phyloP scores from a whole-genome alignment of 225 moss, liverwort and hornwort genomes.

The Polytrichum commune region DNA sequence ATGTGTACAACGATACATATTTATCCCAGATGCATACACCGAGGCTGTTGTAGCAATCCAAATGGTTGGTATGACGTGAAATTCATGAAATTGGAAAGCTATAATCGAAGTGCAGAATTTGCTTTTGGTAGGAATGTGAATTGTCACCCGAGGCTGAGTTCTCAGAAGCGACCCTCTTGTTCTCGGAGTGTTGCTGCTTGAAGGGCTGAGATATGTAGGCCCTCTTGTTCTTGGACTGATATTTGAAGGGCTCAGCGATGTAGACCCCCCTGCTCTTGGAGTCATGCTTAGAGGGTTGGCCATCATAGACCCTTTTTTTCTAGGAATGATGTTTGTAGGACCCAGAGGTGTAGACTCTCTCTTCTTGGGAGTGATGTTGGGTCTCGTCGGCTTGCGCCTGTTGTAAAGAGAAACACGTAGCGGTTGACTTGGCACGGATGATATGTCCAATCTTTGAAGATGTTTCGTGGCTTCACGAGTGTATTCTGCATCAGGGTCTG shows the following conservation, averaged over 20 bases:
- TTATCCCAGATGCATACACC: too few species aligned
- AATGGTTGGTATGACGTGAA: too few species aligned
- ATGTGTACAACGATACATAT: too few species aligned
- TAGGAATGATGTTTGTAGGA: neutral
- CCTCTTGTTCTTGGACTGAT: neutral
- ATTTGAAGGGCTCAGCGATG: neutral
- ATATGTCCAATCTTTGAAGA: neutral
- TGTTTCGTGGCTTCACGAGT: neutral
- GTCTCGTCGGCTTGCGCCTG: neutral
- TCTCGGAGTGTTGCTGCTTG: too few species aligned
- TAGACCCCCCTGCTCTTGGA: neutral
- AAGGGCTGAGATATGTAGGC: too few species aligned
- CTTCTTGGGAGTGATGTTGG: neutral
- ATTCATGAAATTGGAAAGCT: too few species aligned
- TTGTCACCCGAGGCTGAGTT: neutral
- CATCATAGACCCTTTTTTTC: neutral
- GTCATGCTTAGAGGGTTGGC: neutral
- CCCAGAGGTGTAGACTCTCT: neutral
- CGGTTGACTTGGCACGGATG: neutral
- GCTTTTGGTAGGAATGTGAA: too few species aligned
- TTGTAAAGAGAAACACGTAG: neutral
- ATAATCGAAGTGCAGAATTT: too few species aligned
- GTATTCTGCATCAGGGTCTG: slow-evolving; percentile 1
- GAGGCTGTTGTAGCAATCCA: too few species aligned
- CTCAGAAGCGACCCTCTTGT: neutral